phyloP scores from a whole-genome alignment of 1,139 yeast genomes.

The Candida sojae region DNA sequence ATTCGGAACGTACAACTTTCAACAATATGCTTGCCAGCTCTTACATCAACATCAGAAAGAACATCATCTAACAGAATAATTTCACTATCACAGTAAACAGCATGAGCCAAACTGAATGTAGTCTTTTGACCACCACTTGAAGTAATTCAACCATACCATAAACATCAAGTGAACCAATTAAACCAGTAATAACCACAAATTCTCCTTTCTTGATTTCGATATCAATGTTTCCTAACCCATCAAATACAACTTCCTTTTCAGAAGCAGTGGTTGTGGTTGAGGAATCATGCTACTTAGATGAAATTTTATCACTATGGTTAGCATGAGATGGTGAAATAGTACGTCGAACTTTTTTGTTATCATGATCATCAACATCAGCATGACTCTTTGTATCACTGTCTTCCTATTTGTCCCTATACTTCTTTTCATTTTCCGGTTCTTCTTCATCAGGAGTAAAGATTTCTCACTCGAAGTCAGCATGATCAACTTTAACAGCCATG shows the following conservation, averaged over 20 bases:
- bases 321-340: slow-evolving; percentile 4
- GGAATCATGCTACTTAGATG: slow-evolving; percentile 8
- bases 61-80: slow-evolving; percentile 48
- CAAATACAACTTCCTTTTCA: slow-evolving; percentile 9
- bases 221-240: slow-evolving; percentile 20
- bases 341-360: slow-evolving; percentile 3
- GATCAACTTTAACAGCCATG: slow-evolving; percentile 45
- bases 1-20: slow-evolving; percentile 36
- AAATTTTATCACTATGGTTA: slow-evolving; percentile 6
- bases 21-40: slow-evolving; percentile 27
- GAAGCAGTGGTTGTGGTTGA: slow-evolving; percentile 5
- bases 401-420: slow-evolving; percentile 12
- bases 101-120: slow-evolving; percentile 46
- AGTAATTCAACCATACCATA: slow-evolving; percentile 49
- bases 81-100: slow-evolving; percentile 43
- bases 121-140: slow-evolving; percentile 54
- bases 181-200: slow-evolving; percentile 69
- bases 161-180: slow-evolving; percentile 57
- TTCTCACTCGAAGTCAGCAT: slow-evolving; percentile 75
- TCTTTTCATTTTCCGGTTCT: slow-evolving; percentile 11
- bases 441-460: slow-evolving; percentile 30
- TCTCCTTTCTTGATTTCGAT: slow-evolving; percentile 45
- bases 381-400: slow-evolving; percentile 4
- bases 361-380: neutral
- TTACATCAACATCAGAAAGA: slow-evolving; percentile 41